Conservation (phyloP, 1,139 yeast genomes). For the Suhomyces ambrosiae region DNA sequence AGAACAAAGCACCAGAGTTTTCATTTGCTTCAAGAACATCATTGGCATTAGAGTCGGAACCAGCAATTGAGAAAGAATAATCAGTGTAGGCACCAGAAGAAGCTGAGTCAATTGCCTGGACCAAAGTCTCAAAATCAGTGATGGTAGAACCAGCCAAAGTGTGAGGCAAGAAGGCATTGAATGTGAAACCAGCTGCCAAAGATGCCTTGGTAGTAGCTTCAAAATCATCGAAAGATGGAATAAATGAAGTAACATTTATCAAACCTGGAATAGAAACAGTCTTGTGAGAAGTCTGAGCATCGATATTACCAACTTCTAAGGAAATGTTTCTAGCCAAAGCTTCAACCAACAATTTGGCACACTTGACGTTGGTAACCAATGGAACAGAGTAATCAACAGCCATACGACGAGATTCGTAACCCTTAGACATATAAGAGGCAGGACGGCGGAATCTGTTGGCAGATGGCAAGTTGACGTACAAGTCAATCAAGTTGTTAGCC, state of each 20-base stretch:
- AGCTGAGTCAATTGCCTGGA: constrained; percentile 61
- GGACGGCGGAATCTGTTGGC: constrained; percentile 98
- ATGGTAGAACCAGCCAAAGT: constrained; percentile 64
- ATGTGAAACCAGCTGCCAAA: constrained; percentile 86
- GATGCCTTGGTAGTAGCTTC: constrained; percentile 71
- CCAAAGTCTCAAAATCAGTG: constrained; percentile 64
- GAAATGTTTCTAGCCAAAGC: constrained; percentile 76
- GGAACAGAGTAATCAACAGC: constrained; percentile 99
- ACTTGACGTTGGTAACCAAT: constrained; percentile 93
- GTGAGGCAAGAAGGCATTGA: constrained; percentile 78
- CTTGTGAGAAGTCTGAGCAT: constrained; percentile 88
- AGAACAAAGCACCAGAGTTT: constrained; percentile 75
- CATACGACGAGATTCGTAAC: constrained; percentile 98
- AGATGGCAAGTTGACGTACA: constrained; percentile 95
- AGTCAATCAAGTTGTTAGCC: constrained; percentile 94
- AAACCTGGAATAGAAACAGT: constrained; percentile 86
- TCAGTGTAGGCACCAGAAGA: constrained; percentile 72
- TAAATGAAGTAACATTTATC: constrained; percentile 77
- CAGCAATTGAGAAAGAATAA: constrained; percentile 82
- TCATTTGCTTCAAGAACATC: constrained; percentile 64
- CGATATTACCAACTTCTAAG: constrained; percentile 73
- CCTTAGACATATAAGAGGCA: constrained; percentile 95
- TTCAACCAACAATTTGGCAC: constrained; percentile 93
- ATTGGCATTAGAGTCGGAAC: constrained; percentile 67
- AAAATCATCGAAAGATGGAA: constrained; percentile 67